These are phyloP conservation scores for Sugiyamaella pinicola DNA, from an alignment of 1,139 yeast species.

Conservation along the genomic window DNA sequence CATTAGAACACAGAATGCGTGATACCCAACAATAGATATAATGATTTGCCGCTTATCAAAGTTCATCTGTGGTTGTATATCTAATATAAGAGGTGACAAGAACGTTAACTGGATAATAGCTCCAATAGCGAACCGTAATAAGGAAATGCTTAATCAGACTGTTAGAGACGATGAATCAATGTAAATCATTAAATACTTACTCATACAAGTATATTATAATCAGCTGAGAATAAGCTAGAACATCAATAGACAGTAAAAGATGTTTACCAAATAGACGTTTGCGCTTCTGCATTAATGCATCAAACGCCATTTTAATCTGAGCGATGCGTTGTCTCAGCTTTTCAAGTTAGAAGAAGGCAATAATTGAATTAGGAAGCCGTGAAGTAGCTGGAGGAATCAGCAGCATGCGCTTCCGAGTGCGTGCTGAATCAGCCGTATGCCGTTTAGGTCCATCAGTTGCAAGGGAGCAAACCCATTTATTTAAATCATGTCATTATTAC, in stretches of 20 bases:
- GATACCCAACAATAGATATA: constrained; percentile 28
- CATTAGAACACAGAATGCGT: constrained; percentile 27
- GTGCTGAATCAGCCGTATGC: constrained; percentile 4
- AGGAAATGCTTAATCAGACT: constrained; percentile 32
- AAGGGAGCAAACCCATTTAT: too few relatives aligned
- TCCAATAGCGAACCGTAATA: constrained; percentile 33
- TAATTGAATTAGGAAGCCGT: background rate
- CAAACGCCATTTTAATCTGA: background rate
- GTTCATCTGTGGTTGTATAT: constrained; percentile 27
- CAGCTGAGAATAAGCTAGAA: constrained; percentile 32
- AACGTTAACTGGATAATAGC: constrained; percentile 32
- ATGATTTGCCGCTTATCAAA: constrained; percentile 32
- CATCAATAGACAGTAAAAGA: constrained; percentile 31
- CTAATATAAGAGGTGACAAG: constrained; percentile 31
- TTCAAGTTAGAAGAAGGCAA: background rate
- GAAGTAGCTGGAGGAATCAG: background rate
- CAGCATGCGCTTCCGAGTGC: too few relatives aligned
- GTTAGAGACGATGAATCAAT: too few relatives aligned
- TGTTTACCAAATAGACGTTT: constrained; percentile 32
- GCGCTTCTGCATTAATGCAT: constrained; percentile 24
- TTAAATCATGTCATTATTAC: background rate
- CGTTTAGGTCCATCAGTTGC: too few relatives aligned
- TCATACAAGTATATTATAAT: constrained; percentile 36
- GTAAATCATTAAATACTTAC: too few relatives aligned
- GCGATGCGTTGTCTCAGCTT: background rate